A percentile compares a stretch with the other conserved stretches of the same genome.
These are phyloP conservation scores for Volutella citrinella DNA, from an alignment of 2,329 filamentous ascomycete species.

Conservation along the genomic window DNA sequence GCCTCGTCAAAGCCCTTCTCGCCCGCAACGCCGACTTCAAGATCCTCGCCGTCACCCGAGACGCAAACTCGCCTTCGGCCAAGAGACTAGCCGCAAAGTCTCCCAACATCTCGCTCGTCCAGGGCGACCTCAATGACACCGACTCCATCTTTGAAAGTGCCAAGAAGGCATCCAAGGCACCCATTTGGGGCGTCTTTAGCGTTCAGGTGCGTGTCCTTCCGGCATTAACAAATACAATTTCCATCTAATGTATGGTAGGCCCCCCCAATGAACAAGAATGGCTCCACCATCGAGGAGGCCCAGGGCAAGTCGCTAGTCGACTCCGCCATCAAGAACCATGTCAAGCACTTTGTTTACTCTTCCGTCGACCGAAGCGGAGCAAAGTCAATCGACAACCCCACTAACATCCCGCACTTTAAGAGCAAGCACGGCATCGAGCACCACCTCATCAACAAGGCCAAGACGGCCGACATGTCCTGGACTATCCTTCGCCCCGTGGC, in stretches of 20 bases:
- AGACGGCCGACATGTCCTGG: conserved; percentile 30
- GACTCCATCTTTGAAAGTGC: conserved; percentile 47
- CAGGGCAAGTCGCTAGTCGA: conserved; percentile 59
- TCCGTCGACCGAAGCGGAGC: conserved; percentile 60
- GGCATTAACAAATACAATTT: neutral
- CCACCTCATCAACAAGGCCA: conserved; percentile 47
- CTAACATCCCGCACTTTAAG: conserved; percentile 57
- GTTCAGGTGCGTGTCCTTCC: conserved; percentile 45
- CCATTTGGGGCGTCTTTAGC: conserved; percentile 59
- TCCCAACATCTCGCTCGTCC: conserved; percentile 49
- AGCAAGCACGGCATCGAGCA: conserved; percentile 59
- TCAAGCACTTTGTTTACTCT: conserved; percentile 59
- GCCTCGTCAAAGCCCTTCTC: conserved; percentile 30
- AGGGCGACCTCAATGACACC: conserved; percentile 55
- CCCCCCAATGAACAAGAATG: conserved; percentile 11
- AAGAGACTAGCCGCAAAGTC: conserved; percentile 44
- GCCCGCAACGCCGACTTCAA: conserved; percentile 36
- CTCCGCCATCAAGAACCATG: conserved; percentile 49
- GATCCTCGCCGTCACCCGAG: conserved; percentile 60
- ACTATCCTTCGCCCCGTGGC: conserved; percentile 36
- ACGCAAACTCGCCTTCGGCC: conserved; percentile 48
- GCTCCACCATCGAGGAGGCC: conserved; percentile 12
- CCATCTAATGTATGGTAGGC: conserved; percentile 2
- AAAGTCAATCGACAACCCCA: conserved; percentile 47
- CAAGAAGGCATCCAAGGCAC: conserved; percentile 15